Percentiles rank a stretch among this genome's conserved stretches.
Conservation (phyloP, 805 yeast species). For the Yamadazyma takamatsuzukensis region DNA sequence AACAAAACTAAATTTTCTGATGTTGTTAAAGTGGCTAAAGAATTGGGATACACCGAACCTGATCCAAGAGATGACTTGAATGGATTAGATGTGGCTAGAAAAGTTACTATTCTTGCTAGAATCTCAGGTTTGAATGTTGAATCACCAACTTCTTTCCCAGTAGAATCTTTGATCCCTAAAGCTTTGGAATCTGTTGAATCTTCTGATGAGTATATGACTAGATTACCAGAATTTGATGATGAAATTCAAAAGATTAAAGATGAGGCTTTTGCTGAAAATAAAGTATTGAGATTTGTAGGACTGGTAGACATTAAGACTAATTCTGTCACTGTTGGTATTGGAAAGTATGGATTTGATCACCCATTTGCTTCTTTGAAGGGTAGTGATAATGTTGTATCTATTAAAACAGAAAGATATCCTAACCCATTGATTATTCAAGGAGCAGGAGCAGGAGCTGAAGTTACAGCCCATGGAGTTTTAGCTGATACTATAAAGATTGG, state of each 20-base stretch:
- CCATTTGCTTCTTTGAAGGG: constrained; percentile 96
- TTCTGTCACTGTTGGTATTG: constrained; percentile 80
- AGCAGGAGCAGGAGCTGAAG: constrained; percentile 88
- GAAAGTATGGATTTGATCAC: constrained; percentile 81
- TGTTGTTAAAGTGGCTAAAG: constrained; percentile 82
- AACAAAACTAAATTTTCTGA: constrained; percentile 76
- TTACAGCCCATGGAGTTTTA: constrained; percentile 78
- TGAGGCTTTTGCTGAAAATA: constrained; percentile 75
- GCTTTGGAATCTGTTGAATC: constrained; percentile 70
- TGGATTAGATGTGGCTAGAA: constrained; percentile 98
- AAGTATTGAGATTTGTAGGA: constrained; percentile 93
- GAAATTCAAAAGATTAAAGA: constrained; percentile 75
- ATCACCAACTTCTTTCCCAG: constrained; percentile 90
- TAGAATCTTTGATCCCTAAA: constrained; percentile 87
- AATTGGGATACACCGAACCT: constrained; percentile 95
- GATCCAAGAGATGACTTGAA: constrained; percentile 99
- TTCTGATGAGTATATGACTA: constrained; percentile 74
- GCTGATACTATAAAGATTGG: constrained; percentile 92
- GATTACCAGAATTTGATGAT: constrained; percentile 77
- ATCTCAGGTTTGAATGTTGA: constrained; percentile 81
- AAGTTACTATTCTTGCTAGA: constrained; percentile 94
- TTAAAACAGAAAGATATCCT: constrained; percentile 86
- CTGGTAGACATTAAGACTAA: constrained; percentile 73
- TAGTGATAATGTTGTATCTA: constrained; percentile 91
- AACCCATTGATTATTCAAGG: constrained; percentile 96